These are phyloP conservation scores for Ophiostoma triangulosporum DNA, from an alignment of 2,329 filamentous ascomycete species.

Conservation along the genomic window DNA sequence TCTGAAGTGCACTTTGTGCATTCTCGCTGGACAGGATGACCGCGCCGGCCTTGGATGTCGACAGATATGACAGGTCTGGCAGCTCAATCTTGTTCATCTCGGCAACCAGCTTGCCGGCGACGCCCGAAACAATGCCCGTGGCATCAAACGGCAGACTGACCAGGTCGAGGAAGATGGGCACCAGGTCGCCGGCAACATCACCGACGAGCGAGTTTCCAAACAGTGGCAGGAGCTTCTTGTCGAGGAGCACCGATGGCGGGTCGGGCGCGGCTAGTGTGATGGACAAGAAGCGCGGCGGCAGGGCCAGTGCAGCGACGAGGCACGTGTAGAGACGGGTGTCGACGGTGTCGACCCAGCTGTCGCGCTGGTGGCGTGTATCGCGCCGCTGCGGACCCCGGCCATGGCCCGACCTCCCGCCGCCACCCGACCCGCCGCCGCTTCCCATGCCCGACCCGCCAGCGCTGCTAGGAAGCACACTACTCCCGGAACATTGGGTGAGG, in stretches of 20 bases:
- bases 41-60: constrained; percentile 75
- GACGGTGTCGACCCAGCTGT: constrained; percentile 42
- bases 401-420: constrained; percentile 14
- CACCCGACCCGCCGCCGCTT: constrained; percentile 5
- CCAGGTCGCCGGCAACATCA: constrained; percentile 54
- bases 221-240: constrained; percentile 50
- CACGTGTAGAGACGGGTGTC: constrained; percentile 51
- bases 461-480: constrained; percentile 24
- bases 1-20: constrained; percentile 57
- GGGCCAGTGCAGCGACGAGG: constrained; percentile 43
- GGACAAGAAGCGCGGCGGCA: constrained; percentile 56
- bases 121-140: constrained; percentile 88
- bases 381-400: constrained; percentile 7
- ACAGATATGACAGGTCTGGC: constrained; percentile 80
- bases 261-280: constrained; percentile 61
- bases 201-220: constrained; percentile 67
- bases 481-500: constrained; percentile 71
- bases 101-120: constrained; percentile 69
- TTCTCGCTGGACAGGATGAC: constrained; percentile 73
- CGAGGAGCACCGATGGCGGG: constrained; percentile 58
- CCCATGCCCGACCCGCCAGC: background rate
- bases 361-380: constrained; percentile 8
- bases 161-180: constrained; percentile 83
- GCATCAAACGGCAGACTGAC: constrained; percentile 70
- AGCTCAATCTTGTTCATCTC: constrained; percentile 44